These are phyloP conservation scores for Chenopodium album DNA, from an alignment of 148 eudicot species.

Conservation along the genomic window DNA sequence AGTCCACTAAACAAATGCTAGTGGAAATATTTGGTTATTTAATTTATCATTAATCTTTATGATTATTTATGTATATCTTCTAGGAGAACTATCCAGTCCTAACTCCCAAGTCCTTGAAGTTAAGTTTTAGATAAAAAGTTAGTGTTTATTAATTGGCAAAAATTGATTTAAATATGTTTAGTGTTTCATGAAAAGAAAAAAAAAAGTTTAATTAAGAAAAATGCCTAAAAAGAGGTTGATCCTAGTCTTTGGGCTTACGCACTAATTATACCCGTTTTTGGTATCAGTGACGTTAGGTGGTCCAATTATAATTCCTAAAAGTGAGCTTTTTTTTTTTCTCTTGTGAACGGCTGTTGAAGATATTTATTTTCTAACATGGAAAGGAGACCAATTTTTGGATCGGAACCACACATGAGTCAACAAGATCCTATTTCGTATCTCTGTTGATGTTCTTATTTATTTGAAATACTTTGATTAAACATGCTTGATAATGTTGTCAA, in stretches of 20 bases:
- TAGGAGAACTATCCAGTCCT: background rate
- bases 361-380: background rate
- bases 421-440: too few species aligned
- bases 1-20: constrained; percentile 9
- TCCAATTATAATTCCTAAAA: background rate
- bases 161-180: background rate
- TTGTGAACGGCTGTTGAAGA: background rate
- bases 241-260: constrained; percentile 11
- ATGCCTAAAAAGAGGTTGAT: background rate
- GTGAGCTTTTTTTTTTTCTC: background rate
- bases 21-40: background rate
- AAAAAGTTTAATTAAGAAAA: background rate
- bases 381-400: too few species aligned
- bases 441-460: too few species aligned
- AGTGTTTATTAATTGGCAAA: background rate
- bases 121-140: constrained; percentile 3
- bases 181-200: background rate
- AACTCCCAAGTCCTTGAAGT: background rate
- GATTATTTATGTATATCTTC: background rate
- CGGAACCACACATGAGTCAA: too few species aligned
- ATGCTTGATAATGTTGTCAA: too few species aligned
- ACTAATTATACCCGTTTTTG: background rate
- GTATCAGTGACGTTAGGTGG: constrained; percentile 10
- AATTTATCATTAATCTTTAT: background rate
- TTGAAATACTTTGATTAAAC: too few species aligned